Conservation (phyloP, 1,284 basidiomycete genomes). For the Tylopilus sp. region DNA sequence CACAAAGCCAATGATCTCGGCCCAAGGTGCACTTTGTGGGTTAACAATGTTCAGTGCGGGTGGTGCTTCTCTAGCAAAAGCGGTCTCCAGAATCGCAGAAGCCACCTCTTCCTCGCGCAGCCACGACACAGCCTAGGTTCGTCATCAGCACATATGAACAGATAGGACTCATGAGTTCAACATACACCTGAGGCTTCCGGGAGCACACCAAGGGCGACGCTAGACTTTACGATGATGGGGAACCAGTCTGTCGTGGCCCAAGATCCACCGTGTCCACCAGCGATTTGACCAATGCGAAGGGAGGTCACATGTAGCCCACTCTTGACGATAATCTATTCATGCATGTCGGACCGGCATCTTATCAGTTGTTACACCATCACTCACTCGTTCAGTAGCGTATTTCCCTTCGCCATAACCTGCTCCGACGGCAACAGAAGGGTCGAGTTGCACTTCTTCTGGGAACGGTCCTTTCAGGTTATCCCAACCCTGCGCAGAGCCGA, state of each 20-base stretch:
- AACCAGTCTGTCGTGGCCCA: conserved; percentile 35
- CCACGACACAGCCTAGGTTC: conserved; percentile 23
- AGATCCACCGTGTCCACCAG: conserved; percentile 27
- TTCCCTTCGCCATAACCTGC: conserved; percentile 38
- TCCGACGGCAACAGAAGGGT: conserved; percentile 25
- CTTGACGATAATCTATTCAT: conserved; percentile 22
- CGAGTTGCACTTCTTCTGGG: conserved; percentile 33
- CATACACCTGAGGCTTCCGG: conserved; percentile 31
- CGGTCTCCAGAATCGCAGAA: conserved; percentile 16
- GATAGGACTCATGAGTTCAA: background rate
- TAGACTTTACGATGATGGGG: conserved; percentile 33
- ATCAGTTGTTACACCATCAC: background rate
- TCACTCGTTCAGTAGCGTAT: conserved; percentile 38
- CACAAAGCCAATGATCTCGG: conserved; percentile 14
- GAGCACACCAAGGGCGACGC: conserved; percentile 29
- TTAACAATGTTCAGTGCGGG: conserved; percentile 27
- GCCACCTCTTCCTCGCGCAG: conserved; percentile 24
- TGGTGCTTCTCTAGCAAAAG: conserved; percentile 7
- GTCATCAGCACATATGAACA: background rate
- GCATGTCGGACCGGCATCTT: background rate
- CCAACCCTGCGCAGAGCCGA: conserved; percentile 37
- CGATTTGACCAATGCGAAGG: conserved; percentile 35
- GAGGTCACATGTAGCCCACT: conserved; percentile 24
- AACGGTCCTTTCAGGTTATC: conserved; percentile 34
- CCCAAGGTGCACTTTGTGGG: conserved; percentile 21